A percentile compares a stretch with the other conserved stretches of the same genome.
Evolutionary conservation across 2,329 filamentous ascomycete species (phyloP).

Genomic region (Cordyceps tenuipes): DNA sequence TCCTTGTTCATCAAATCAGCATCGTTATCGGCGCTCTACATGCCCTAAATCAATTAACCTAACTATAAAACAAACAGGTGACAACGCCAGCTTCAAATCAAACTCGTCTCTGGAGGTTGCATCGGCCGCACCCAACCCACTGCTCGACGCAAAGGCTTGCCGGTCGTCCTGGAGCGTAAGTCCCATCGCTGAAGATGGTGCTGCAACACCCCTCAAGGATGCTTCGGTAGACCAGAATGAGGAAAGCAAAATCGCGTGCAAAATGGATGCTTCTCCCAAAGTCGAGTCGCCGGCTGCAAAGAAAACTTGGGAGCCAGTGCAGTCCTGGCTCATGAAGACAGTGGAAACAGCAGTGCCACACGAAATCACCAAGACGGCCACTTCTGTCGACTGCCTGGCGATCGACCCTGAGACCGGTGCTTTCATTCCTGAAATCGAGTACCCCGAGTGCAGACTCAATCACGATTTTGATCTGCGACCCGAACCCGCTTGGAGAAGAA

Average conservation of each 20-base stretch:
- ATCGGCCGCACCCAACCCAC: neutral
- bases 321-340: neutral
- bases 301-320: neutral
- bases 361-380: neutral
- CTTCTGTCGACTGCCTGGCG: neutral
- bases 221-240: neutral
- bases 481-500: constrained; percentile 20
- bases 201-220: neutral
- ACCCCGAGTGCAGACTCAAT: neutral
- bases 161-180: neutral
- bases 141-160: neutral
- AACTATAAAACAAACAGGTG: neutral
- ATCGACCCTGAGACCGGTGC: constrained; percentile 6
- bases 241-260: too few species aligned
- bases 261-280: neutral
- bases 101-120: neutral
- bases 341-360: neutral
- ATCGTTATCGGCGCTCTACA: too few species aligned
- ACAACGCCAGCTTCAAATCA: neutral
- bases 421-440: neutral
- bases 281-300: neutral
- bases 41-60: neutral
- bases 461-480: neutral
- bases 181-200: neutral
- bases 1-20: neutral